Evolutionary conservation across 345 rosid genomes (phyloP).

Genomic region (Camelina sativa): DNA sequence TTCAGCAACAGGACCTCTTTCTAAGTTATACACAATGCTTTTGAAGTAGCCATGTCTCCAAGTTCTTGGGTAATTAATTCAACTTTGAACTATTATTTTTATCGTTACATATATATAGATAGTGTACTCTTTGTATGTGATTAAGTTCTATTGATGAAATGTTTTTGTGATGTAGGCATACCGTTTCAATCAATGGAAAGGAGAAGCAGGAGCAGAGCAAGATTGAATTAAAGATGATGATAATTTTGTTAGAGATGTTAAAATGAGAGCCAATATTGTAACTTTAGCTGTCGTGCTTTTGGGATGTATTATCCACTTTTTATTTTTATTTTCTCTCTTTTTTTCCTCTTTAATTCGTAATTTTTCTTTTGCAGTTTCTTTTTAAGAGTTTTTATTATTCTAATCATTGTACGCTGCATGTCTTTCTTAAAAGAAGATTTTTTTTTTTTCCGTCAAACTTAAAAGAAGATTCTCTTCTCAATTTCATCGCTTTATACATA

Average conservation of each 20-base stretch:
- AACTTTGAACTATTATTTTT: background rate
- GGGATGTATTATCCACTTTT: conserved; percentile 49
- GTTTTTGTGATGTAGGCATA: conserved; percentile 30
- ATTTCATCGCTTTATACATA: conserved; percentile 44
- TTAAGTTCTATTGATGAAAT: background rate
- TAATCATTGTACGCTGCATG: conserved; percentile 62
- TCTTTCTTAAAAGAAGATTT: conserved; percentile 76
- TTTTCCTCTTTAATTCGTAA: conserved; percentile 35
- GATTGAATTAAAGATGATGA: conserved; percentile 37
- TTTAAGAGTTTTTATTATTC: conserved; percentile 45
- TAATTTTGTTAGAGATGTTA: conserved; percentile 50
- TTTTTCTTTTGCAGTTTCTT: conserved; percentile 35
- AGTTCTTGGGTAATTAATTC: conserved; percentile 40
- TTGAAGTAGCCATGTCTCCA: conserved; percentile 34
- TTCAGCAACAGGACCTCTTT: conserved; percentile 48
- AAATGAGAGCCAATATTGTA: conserved; percentile 44
- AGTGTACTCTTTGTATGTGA: background rate
- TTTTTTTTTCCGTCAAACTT: conserved; percentile 30
- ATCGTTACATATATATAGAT: background rate
- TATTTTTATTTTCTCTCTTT: conserved; percentile 5
- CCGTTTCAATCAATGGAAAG: conserved; percentile 37
- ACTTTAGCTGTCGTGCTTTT: conserved; percentile 47
- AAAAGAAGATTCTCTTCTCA: conserved; percentile 65
- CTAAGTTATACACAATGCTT: conserved; percentile 34
- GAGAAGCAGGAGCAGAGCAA: conserved; percentile 32